phyloP scores from a whole-genome alignment of 176 grass and related monocot genomes.

The Lolium perenne region DNA sequence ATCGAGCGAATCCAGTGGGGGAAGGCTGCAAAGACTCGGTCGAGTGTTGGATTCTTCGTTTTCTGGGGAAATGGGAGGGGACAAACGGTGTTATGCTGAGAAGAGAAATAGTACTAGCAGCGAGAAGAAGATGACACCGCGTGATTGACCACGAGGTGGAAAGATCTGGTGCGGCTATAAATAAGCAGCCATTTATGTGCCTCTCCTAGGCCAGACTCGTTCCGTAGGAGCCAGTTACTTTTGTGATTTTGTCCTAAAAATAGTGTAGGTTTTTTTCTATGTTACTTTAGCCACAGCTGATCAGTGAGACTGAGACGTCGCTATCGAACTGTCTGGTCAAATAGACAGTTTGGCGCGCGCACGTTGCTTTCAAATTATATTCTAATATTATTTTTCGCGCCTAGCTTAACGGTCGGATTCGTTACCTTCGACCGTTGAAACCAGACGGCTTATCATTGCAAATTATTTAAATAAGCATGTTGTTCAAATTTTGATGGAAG shows the following conservation, averaged over 20 bases:
- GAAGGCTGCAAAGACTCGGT: conserved; percentile 21
- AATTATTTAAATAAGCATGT: background rate
- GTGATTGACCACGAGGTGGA: conserved; percentile 1
- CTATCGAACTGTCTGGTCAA: background rate
- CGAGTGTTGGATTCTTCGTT: conserved; percentile 14
- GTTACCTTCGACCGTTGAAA: background rate
- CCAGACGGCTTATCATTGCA: background rate
- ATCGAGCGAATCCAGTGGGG: conserved; percentile 22
- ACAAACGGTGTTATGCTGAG: conserved; percentile 6
- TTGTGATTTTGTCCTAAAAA: background rate
- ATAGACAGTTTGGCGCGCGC: background rate
- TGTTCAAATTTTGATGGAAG: background rate
- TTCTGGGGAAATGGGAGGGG: background rate
- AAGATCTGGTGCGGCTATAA: conserved; percentile 1
- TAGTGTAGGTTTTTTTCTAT: background rate
- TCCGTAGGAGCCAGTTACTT: background rate
- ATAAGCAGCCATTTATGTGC: background rate
- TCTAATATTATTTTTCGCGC: background rate
- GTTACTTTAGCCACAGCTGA: background rate
- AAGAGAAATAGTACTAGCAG: background rate
- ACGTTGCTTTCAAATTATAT: background rate
- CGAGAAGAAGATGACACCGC: background rate
- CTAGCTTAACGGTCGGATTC: background rate
- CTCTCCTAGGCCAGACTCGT: background rate
- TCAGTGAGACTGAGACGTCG: background rate